Evolutionary conservation across 192 early-diverging fungal genomes (phyloP), one percentile per base, ranked within the genome.

Genomic region (Podila verticillata): DNA sequence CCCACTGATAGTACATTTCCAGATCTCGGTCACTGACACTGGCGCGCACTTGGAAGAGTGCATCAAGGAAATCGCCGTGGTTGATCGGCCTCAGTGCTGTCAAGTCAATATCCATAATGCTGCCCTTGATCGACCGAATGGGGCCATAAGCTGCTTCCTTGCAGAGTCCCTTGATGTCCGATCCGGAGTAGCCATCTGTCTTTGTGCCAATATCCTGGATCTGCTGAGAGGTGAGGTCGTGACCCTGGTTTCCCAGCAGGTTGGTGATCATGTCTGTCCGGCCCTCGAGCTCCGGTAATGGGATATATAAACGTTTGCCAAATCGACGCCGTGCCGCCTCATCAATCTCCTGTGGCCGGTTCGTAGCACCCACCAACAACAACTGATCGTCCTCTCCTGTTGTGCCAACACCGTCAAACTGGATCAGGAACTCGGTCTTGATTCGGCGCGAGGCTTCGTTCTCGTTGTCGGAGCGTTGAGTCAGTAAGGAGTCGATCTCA

Each of bases 371-470:
- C n/a, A 92, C 85, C 62, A 98, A 71, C 19, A 98, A 84, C 22
- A 98, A 93, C 20, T 94, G 83, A 74, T 96, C 89, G 32, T 89
- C 95, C 13, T 92, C 89, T 2, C 82, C 75, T 32, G 87, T 85
- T 0, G 95, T 95, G 1, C 91, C 93, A 35, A 89, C 92, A 19
- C 93, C 96, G 89, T 87, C 96, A 89, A 86, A 90, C 72, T 93
- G 91, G 35, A 96, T 91, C 71, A 98, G 77, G 84, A 97, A 97
- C 84, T 97, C 96, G 2, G 96, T 98, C 82, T 98, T 98, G 56
- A 98, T 94, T 47, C 96, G 82, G 22, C 96, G 79, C 5, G 91
- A 94, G 10, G 95, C 93, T 68, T 98, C 96, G 44, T 90, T 77
- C 78, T 98, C 96, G 36, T 94, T 95, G 59, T 97, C 96, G 0